Evolutionary conservation across 139 green algal genomes (phyloP), one percentile per base, ranked within the genome.

Genomic region (Marvania coccoides): DNA sequence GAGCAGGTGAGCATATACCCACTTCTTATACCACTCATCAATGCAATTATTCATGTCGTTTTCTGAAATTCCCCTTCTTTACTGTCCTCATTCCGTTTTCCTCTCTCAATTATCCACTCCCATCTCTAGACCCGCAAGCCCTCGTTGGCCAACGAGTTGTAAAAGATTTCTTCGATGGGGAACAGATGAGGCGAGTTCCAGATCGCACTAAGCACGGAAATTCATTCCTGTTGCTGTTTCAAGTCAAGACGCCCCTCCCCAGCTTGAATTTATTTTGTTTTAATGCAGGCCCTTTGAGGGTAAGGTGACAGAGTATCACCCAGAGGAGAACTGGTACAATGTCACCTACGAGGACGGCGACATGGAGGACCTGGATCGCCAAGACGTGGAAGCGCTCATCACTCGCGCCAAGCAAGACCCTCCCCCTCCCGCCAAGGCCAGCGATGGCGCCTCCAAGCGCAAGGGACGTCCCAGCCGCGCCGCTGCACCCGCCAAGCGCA

Each of bases 301-400:
- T 19, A 51, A 51, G 42, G 42, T 51, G 19, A 51, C 19, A 51
- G 19, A 19, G 19, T 51, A 51, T 51, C 19, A 19, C 19, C 19
- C 42, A 19, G 42, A 51, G 19, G 19, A 28, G 19, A 51, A 51
- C 63, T 65, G 62, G 34, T 75, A 60, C 31, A 12, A 34, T 1
- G 47, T 75, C 0, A 0, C 42, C 8, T 75, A 75, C 8, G 34
- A 60, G 26, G 70, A 77, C 45, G 70, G 42, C 9, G 70, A 77
- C 19, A 3, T 6, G 1, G 70, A 77, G 59, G 58, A 77, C 4
- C 12, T 78, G 30, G 14, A 64, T 8, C 60, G 53, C 26, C 13
- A 60, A 4, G 45, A 36, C 1, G 19, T 65, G 7, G 26, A 39
- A 26, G n/a, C 51, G 9, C 42, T 69, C 19, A 37, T 70, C 19